Evolutionary conservation across 768 basidiomycete species (phyloP), one percentile per base, ranked within the genome.

Genomic region (Amanita thiersii): DNA sequence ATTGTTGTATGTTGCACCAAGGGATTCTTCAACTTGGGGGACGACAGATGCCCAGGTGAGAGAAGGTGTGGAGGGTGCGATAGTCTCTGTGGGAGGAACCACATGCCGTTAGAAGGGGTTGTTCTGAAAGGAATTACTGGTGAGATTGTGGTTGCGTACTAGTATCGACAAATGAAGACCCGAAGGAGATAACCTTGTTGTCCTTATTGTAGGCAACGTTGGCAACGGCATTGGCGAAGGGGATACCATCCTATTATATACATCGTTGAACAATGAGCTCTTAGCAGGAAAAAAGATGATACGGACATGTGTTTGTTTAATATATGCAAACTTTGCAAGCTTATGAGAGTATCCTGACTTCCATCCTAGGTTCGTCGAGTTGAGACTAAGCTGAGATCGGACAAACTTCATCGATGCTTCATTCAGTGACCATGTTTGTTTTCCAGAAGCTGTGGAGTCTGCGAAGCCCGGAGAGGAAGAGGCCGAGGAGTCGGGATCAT

Each of bases 1-100:
- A 15, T 47, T 49, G 50, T 72, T 73, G 54, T 57, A 63, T 23
- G 54, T 63, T 2, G 64, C 70, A 24, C 54, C 55, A 1, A 72
- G 57, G 10, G 57, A 50, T 15, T 54, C 44, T 49, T 71, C 67
- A 10, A 64, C 61, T 12, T 50, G 46, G 3, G 58, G 28, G 31
- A 71, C 62, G 14, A 63, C 68, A 11, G 61, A 59, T 17, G 55
- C 47, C 10, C 65, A 41, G 9, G 61, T 50, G 29, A 75, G 36
- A 11, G 60, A 54, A 1, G 72, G 70, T 0, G 48, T 64, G 5
- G 65, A 56, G n/a, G 63, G 51, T 5, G 72, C 61, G 35, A 65
- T 60, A 9, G 41, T 50, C 6, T 47, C 63, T 58, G 30, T 24
- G 29, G 8, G 19, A 32, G 2, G 21, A 9, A 18, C 15, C 5